Evolutionary conservation across 805 yeast species (phyloP).

Genomic region (Yamadazyma phyllophila): DNA sequence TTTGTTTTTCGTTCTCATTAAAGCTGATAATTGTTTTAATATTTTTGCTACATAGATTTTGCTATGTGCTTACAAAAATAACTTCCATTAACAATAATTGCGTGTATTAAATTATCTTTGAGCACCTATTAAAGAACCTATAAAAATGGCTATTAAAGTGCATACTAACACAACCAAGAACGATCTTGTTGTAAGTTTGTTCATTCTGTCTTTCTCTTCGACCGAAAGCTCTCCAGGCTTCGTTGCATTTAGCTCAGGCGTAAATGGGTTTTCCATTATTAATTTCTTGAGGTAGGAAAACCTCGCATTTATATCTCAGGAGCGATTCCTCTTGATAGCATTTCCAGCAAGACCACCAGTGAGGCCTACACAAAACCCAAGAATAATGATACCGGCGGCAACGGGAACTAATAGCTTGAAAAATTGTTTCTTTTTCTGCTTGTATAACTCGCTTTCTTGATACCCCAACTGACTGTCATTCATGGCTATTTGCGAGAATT

Average conservation of each 20-base stretch:
- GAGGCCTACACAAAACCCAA: constrained; percentile 1
- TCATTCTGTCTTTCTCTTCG: neutral
- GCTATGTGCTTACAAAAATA: too few species aligned
- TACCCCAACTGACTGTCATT: neutral
- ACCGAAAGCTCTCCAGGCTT: neutral
- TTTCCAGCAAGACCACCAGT: constrained; percentile 2
- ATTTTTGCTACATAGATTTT: too few species aligned
- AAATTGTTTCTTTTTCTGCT: neutral
- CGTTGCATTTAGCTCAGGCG: neutral
- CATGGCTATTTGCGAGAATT: neutral
- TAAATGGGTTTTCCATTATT: neutral
- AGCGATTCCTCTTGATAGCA: neutral
- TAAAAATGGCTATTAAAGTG: neutral
- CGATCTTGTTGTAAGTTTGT: neutral
- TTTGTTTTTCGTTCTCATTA: too few species aligned
- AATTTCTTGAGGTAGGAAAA: neutral
- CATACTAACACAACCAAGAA: neutral
- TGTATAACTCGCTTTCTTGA: neutral
- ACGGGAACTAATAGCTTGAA: neutral
- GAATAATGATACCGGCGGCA: neutral
- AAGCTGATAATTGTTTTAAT: too few species aligned
- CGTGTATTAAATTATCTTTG: neutral
- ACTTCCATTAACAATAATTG: neutral
- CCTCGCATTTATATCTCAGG: neutral
- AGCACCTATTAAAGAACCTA: neutral